Conservation (phyloP, 441 rosid genomes). For the Adansonia madagascariensis region DNA sequence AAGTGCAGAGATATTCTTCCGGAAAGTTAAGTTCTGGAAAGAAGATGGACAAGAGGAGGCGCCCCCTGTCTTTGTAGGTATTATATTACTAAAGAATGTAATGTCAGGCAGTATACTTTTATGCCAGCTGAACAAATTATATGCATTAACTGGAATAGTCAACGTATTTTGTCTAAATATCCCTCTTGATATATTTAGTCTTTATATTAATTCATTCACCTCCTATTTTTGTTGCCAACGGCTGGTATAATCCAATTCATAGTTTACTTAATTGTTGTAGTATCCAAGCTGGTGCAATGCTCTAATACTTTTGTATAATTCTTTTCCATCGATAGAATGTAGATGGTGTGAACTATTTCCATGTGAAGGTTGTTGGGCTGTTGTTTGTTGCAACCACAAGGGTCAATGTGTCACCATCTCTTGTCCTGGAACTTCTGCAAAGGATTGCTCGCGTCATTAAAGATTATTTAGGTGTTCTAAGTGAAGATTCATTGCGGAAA, state of each 20-base stretch:
- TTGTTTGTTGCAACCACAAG: constrained; percentile 92
- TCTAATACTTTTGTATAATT: constrained; percentile 3
- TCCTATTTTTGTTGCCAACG: background rate
- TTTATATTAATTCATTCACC: background rate
- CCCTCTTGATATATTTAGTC: background rate
- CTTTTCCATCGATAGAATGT: constrained; percentile 51
- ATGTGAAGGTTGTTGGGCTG: constrained; percentile 77
- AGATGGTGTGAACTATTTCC: constrained; percentile 87
- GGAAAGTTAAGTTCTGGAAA: constrained; percentile 95
- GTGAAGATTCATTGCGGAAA: constrained; percentile 87
- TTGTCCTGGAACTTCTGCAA: constrained; percentile 93
- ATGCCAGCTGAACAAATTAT: background rate
- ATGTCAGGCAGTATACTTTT: constrained; percentile 17
- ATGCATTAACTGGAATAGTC: background rate
- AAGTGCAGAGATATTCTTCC: constrained; percentile 84
- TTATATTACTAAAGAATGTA: constrained; percentile 36
- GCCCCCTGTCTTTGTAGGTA: constrained; percentile 99
- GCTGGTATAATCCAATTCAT: background rate
- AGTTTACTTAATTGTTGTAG: background rate
- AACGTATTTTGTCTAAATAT: background rate
- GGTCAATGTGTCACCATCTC: constrained; percentile 84
- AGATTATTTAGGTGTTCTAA: constrained; percentile 91
- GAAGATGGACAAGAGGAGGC: constrained; percentile 94
- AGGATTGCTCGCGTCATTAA: constrained; percentile 93
- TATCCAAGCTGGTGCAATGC: background rate